Percentiles rank a stretch among this genome's conserved stretches.
phyloP scores from a whole-genome alignment of 2,329 filamentous ascomycete genomes.

The Fonsecaea multimorphosa region DNA sequence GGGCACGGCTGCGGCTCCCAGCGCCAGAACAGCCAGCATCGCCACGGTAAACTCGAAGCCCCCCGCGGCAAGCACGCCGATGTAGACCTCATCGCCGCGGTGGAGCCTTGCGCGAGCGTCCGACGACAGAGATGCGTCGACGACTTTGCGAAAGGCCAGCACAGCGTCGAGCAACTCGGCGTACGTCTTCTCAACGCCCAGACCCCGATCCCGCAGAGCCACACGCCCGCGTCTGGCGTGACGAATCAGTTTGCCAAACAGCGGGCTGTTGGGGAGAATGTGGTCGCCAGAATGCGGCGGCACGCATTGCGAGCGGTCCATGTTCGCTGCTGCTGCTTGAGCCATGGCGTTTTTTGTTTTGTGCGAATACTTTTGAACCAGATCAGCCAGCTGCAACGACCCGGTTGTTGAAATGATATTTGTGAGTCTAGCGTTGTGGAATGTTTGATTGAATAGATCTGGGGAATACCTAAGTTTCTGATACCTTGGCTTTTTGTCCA shows the following conservation, averaged over 20 bases:
- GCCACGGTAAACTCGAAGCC: constrained; percentile 46
- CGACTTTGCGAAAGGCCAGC: background rate
- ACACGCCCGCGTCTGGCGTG: constrained; percentile 4
- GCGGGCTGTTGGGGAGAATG: constrained; percentile 11
- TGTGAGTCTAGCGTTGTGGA: constrained; percentile 3
- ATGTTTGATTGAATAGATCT: background rate
- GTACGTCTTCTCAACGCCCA: constrained; percentile 13
- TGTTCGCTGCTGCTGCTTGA: constrained; percentile 12
- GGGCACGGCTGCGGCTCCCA: constrained; percentile 47
- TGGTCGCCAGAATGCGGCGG: constrained; percentile 9
- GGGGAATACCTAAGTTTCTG: constrained; percentile 8
- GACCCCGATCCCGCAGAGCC: constrained; percentile 4
- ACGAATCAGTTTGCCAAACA: constrained; percentile 8
- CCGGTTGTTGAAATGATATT: constrained; percentile 5
- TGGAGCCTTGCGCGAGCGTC: constrained; percentile 2
- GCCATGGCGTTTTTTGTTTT: constrained; percentile 4
- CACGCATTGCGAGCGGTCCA: constrained; percentile 8
- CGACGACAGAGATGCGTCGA: constrained; percentile 2
- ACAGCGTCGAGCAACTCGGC: background rate
- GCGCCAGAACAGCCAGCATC: constrained; percentile 42
- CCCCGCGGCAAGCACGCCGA: constrained; percentile 43
- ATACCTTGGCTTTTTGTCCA: constrained; percentile 5
- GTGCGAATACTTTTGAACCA: constrained; percentile 3
- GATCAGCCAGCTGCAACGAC: background rate
- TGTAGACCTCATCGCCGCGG: constrained; percentile 41